Base-by-base conservation (phyloP, 805 yeast species). In the Ogataea methylovora region DNA sequence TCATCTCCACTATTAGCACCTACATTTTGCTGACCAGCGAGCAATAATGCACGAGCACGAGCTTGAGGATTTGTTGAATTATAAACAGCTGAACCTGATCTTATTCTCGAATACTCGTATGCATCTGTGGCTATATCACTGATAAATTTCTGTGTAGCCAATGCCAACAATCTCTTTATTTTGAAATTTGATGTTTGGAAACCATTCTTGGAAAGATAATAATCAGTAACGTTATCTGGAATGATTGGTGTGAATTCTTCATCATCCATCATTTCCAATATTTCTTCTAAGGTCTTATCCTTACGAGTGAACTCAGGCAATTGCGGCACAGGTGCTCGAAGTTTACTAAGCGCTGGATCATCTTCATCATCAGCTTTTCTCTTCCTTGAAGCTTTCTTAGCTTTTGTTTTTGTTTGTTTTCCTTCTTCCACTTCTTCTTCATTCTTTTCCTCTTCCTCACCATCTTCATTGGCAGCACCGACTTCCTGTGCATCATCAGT, bases 41-140 rank as follows among this genome's bases (percentile, higher is more conserved):
- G 54, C 49, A 75, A 62, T 35, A 85, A 64, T 22, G 85, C 90
- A 46, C 85, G 72, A 0, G 92, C 94, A 49, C 94, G 69, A 2
- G 78, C 81, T 53, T 84, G 94, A 7, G 95, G 94, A 51, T 85
- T 85, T 29, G 84, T 69, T 4, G 94, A 76, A 48, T 81, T 79
- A 48, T 84, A 79, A n/a, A 88, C 94, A 0, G 95, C 77, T 10
- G 86, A 76, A 4, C 84, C 67, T n/a, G 92, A 84, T 42, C 97
- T 71, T 44, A 92, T 92, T 40, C 97, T 67, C 8, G 95, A 84
- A 53, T 86, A 88, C 54, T 92, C 98, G 54, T 86, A 92, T 0
- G 98, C 97, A 52, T 92, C 97, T 12, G 87, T 85, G 2, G 98
- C 96, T 21, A 92, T 79, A 54, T 92, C 98, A 40, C 88, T 77